Evolutionary conservation across 192 early-diverging fungal species (phyloP).

Genomic region (Phlyctochytrium bullatum): DNA sequence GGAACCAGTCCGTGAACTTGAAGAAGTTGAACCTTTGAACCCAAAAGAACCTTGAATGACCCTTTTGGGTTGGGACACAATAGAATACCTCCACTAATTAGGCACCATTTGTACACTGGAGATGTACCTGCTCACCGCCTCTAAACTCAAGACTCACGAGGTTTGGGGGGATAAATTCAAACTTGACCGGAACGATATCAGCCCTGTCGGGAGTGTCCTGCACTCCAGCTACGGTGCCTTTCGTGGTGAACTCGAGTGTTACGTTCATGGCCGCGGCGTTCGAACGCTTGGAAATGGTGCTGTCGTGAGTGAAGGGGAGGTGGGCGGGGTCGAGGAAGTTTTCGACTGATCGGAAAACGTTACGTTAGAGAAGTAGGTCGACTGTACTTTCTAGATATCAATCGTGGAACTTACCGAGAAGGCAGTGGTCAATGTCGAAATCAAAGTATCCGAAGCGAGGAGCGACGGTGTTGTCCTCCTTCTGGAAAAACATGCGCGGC

Average conservation of each 20-base stretch:
- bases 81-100: conserved; percentile 35
- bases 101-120: no score
- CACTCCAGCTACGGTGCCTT: conserved; percentile 17
- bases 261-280: conserved; percentile 29
- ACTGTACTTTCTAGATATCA: no score
- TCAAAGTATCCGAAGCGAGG: conserved; percentile 19
- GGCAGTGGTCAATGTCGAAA: conserved; percentile 38
- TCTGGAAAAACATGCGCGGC: background rate
- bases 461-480: background rate
- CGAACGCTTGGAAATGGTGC: conserved; percentile 29
- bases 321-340: conserved; percentile 43
- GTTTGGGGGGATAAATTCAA: conserved; percentile 22
- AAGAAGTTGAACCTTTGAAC: conserved; percentile 25
- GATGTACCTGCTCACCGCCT: no score
- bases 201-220: conserved; percentile 11
- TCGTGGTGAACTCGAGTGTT: conserved; percentile 8
- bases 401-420: conserved; percentile 13
- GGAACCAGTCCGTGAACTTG: background rate
- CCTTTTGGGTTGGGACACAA: conserved; percentile 32
- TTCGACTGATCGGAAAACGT: conserved; percentile 8
- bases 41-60: conserved; percentile 37
- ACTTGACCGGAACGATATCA: conserved; percentile 9
- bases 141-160: conserved; percentile 8
- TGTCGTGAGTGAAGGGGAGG: conserved; percentile 41
- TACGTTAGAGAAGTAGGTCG: background rate